phyloP scores from a whole-genome alignment of 768 basidiomycete genomes.

The Mycena epipterygia region DNA sequence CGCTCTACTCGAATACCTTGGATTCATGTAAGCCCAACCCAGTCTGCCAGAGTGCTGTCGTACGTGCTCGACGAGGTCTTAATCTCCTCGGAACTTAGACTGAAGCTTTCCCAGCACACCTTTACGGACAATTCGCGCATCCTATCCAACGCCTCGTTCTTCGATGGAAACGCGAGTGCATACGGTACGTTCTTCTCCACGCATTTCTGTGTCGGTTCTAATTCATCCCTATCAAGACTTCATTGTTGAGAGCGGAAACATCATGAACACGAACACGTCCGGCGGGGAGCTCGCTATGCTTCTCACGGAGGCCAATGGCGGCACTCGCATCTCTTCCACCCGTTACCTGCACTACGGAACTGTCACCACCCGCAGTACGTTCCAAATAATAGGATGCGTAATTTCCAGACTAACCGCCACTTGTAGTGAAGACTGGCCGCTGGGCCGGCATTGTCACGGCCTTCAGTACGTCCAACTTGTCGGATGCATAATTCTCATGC shows the following conservation, averaged over 20 bases:
- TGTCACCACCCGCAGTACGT: conserved; percentile 73
- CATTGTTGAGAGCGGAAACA: conserved; percentile 75
- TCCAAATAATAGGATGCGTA: neutral
- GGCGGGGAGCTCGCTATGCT: conserved; percentile 77
- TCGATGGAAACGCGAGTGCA: conserved; percentile 79
- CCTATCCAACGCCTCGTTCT: conserved; percentile 73
- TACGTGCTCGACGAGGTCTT: conserved; percentile 46
- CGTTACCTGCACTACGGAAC: conserved; percentile 87
- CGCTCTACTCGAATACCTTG: conserved; percentile 73
- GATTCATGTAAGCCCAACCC: conserved; percentile 81
- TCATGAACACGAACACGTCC: conserved; percentile 72
- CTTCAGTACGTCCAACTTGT: too few relatives aligned
- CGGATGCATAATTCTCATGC: too few relatives aligned
- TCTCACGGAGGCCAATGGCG: conserved; percentile 79
- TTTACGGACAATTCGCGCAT: conserved; percentile 78
- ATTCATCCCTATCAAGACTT: conserved; percentile 62
- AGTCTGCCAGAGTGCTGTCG: conserved; percentile 73
- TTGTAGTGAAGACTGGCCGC: conserved; percentile 79
- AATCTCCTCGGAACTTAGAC: neutral
- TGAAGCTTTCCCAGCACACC: conserved; percentile 59
- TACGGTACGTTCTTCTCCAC: conserved; percentile 61
- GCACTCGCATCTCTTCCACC: conserved; percentile 84
- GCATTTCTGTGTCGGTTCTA: neutral
- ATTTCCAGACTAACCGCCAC: neutral
- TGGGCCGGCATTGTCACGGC: conserved; percentile 89